Evolutionary conservation across 1,284 basidiomycete species (phyloP), one percentile per base, ranked within the genome.

Genomic region (Tremellales sp.): DNA sequence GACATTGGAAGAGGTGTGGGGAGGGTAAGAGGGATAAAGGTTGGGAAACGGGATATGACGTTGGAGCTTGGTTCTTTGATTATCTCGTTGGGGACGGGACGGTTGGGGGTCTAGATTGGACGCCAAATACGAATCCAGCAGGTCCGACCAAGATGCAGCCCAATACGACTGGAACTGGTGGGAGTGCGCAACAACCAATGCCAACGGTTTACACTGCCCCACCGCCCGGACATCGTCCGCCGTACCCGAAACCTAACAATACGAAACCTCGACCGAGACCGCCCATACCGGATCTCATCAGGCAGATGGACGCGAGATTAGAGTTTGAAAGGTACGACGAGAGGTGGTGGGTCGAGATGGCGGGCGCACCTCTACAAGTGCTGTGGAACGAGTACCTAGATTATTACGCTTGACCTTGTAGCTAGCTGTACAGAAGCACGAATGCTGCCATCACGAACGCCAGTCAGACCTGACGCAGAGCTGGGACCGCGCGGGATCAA

Each of bases 31-130:
- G 39, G 3, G 52, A 64, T 13, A 56, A 52, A 48, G 66, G 66
- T 3, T 65, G 59, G 56, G 63, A 66, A 45, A 62, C 62, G 15
- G 59, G 51, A 3, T 65, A 68, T 39, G 66, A 66, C 48, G 48
- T 54, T 4, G 64, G 66, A 11, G 66, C 64, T 0, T 45, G 57
- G 40, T 68, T 68, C 46, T 47, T 68, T 6, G 43, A 47, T 23
- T 68, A 62, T 61, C 49, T 68, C 23, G 55, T 51, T 25, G 61
- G 57, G 13, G 40, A 43, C 22, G 47, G 40, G 21, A 31, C 10
- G 11, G 21, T 26, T 13, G 23, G 39, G 21, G 23, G 23, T 4
- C 6, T 40, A 5, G 39, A 40, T 21, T 40, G 19, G 36, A 10
- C 36, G 8, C 11, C 11, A 8, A 13, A 17, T 13, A 10, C 36